Conservation (phyloP, 1,284 basidiomycete genomes). For the Mixia osmundae region DNA sequence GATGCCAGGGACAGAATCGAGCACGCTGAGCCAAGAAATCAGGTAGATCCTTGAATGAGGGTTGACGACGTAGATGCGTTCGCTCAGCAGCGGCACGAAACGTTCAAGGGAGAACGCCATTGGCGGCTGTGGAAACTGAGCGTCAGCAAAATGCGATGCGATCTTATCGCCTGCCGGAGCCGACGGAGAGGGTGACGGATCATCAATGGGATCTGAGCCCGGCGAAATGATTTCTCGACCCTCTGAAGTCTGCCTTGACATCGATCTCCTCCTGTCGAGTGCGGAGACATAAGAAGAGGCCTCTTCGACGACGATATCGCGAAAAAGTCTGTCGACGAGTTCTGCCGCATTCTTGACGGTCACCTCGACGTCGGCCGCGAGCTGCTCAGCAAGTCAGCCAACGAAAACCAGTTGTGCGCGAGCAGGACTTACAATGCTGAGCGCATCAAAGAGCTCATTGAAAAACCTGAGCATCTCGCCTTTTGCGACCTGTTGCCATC, state of each 20-base stretch:
- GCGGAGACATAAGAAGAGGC: slow-evolving; percentile 76
- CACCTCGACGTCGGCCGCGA: slow-evolving; percentile 83
- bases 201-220: neutral
- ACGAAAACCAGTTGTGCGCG: neutral
- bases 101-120: slow-evolving; percentile 58
- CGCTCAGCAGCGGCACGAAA: slow-evolving; percentile 80
- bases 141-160: too few species aligned
- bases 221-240: too few species aligned
- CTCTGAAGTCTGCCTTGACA: neutral
- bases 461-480: slow-evolving; percentile 93
- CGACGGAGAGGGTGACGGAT: neutral
- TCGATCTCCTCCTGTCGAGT: neutral
- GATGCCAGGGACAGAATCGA: slow-evolving; percentile 89
- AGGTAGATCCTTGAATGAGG: slow-evolving; percentile 92
- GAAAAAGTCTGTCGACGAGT: slow-evolving; percentile 83
- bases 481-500: slow-evolving; percentile 71
- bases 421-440: slow-evolving; percentile 52
- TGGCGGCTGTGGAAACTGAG: too few species aligned
- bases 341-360: slow-evolving; percentile 98
- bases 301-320: slow-evolving; percentile 92
- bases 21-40: slow-evolving; percentile 84
- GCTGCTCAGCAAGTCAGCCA: slow-evolving; percentile 29
- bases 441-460: slow-evolving; percentile 90
- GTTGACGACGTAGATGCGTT: slow-evolving; percentile 81
- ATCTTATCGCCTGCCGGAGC: neutral